phyloP scores from a whole-genome alignment of 1,139 yeast genomes.

The Sugiyamaella xylanicola region DNA sequence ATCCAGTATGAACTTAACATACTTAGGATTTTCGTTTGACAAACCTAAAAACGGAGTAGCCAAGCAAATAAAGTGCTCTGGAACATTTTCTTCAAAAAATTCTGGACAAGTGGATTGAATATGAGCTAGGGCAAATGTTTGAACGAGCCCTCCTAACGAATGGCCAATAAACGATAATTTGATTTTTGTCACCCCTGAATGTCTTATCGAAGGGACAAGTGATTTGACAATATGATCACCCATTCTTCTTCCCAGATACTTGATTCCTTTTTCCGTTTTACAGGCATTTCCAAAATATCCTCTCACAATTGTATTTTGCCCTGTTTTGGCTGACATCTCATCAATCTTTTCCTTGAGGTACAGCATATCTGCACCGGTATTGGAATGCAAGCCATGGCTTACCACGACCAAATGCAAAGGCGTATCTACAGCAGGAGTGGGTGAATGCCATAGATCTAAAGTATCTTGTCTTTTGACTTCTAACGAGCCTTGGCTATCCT shows the following conservation, averaged over 20 bases:
- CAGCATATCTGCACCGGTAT: slow-evolving; percentile 84
- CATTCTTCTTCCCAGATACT: slow-evolving; percentile 77
- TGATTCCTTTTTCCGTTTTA: slow-evolving; percentile 87
- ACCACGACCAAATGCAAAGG: slow-evolving; percentile 75
- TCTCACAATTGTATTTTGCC: slow-evolving; percentile 70
- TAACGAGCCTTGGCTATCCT: slow-evolving; percentile 29
- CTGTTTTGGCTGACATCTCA: slow-evolving; percentile 47
- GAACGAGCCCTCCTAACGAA: slow-evolving; percentile 89
- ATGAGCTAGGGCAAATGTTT: slow-evolving; percentile 88
- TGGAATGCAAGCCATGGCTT: slow-evolving; percentile 92
- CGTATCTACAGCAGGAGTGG: slow-evolving; percentile 48
- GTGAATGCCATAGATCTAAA: slow-evolving; percentile 70
- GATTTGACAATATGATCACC: slow-evolving; percentile 75
- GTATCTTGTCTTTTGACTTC: slow-evolving; percentile 61
- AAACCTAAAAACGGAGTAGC: slow-evolving; percentile 92
- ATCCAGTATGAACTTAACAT: slow-evolving; percentile 78
- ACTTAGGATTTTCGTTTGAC: slow-evolving; percentile 82
- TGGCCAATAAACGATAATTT: slow-evolving; percentile 88
- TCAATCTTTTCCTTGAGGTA: slow-evolving; percentile 84
- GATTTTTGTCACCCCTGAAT: slow-evolving; percentile 25
- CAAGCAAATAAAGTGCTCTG: slow-evolving; percentile 78
- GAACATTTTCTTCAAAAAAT: slow-evolving; percentile 65
- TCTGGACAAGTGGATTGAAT: slow-evolving; percentile 70
- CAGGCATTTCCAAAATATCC: slow-evolving; percentile 86
- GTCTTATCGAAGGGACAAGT: slow-evolving; percentile 37